These are phyloP conservation scores for Leptomonas pyrrhocoris DNA, from an alignment of 208 protist species.

Conservation along the genomic window DNA sequence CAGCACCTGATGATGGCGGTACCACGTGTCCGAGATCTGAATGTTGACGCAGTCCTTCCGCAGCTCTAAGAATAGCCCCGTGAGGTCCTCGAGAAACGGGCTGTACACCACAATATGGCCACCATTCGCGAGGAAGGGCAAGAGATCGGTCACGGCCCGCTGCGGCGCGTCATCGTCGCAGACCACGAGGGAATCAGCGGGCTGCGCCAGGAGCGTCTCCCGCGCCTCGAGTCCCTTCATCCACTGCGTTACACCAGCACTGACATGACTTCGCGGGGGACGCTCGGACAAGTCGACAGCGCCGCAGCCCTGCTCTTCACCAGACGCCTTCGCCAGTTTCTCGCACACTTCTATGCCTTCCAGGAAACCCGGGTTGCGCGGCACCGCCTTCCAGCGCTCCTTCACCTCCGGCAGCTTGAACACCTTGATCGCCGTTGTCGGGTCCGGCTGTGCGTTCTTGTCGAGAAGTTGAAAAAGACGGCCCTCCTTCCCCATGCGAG, in stretches of 20 bases:
- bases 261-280: not conserved
- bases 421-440: conserved; percentile 53
- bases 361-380: conserved; percentile 75
- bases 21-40: conserved; percentile 92
- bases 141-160: conserved; percentile 47
- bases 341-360: conserved; percentile 45
- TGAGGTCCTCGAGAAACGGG: conserved; percentile 84
- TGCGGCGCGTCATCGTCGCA: conserved; percentile 47
- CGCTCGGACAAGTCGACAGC: conserved; percentile 11
- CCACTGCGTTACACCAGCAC: conserved; percentile 64
- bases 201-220: conserved; percentile 49
- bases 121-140: conserved; percentile 77
- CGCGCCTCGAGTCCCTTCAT: conserved; percentile 75
- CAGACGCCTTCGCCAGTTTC: conserved; percentile 7
- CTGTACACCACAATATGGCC: conserved; percentile 90
- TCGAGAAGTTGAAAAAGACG: conserved; percentile 85
- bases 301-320: not conserved
- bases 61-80: conserved; percentile 59
- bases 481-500: conserved; percentile 69
- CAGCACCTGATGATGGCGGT: conserved; percentile 93
- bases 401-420: conserved; percentile 65
- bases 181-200: conserved; percentile 81
- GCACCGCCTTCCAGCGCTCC: conserved; percentile 86
- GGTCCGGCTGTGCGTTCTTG: conserved; percentile 78
- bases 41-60: conserved; percentile 82